These are phyloP conservation scores for Plenodomus lindquistii DNA, from an alignment of 2,329 filamentous ascomycete genomes.

Conservation along the genomic window DNA sequence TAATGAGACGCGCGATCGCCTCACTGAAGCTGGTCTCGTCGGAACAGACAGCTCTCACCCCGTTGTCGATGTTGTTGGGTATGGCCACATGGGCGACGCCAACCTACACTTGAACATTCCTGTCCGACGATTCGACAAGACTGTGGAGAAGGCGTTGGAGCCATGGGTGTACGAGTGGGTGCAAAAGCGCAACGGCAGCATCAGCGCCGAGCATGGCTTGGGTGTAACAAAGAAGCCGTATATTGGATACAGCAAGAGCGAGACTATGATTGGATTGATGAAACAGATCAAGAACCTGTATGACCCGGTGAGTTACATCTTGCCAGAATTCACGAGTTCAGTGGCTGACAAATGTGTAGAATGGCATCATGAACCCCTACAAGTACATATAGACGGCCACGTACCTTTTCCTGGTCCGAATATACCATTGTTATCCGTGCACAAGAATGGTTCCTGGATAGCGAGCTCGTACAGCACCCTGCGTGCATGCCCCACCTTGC, in stretches of 20 bases:
- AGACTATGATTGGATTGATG: slow-evolving; percentile 88
- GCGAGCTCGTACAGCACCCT: not conserved
- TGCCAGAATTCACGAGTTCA: slow-evolving; percentile 1
- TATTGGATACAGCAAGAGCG: slow-evolving; percentile 88
- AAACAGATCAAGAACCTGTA: slow-evolving; percentile 92
- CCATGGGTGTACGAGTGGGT: slow-evolving; percentile 99
- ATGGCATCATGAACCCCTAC: slow-evolving; percentile 98
- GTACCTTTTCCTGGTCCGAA: not conserved
- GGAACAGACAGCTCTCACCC: slow-evolving; percentile 73
- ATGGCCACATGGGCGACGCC: slow-evolving; percentile 96
- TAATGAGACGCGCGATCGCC: slow-evolving; percentile 75
- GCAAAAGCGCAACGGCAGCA: slow-evolving; percentile 81
- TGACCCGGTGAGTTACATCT: slow-evolving; percentile 75
- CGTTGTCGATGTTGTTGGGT: slow-evolving; percentile 89
- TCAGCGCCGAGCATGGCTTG: slow-evolving; percentile 94
- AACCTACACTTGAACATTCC: slow-evolving; percentile 94
- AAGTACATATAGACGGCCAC: slow-evolving; percentile 71
- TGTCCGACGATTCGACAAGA: slow-evolving; percentile 79
- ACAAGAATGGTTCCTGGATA: not conserved
- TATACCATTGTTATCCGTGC: not conserved
- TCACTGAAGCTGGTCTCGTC: slow-evolving; percentile 75
- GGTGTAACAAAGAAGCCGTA: slow-evolving; percentile 95
- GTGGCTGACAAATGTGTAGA: slow-evolving; percentile 57
- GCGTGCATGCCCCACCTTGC: not conserved
- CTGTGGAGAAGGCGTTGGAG: slow-evolving; percentile 84